Base-by-base conservation (phyloP, 2,329 filamentous ascomycete genomes). In the Hymenoscyphus albidus region DNA sequence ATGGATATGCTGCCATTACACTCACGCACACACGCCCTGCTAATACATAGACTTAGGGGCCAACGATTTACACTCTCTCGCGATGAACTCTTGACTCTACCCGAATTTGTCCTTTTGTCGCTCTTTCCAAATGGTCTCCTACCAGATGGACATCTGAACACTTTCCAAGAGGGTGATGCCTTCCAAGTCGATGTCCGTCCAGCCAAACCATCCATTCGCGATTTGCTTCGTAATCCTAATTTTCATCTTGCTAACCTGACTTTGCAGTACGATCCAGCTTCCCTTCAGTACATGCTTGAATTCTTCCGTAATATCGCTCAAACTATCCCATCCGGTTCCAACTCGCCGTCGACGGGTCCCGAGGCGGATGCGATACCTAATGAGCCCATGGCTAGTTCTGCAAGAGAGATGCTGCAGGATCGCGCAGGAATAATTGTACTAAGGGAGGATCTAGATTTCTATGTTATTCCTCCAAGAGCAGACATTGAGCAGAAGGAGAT, bases 91-190 rank as follows among this genome's bases (percentile, higher is more conserved):
- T 82, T 99, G 69, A 99, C 95, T 10, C 83, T 99, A 59, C 95
- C 95, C 62, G 95, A 99, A 80, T 99, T 99, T 74, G 95, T 99
- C 57, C 85, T 99, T 56, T 82, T 99, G 51, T 99, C 95, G n/a
- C 83, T 99, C 51, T 99, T 99, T 73, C 95, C 95, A 48, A 99
- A 99, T 76, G 95, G 95, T n/a, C 84, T 99, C 31, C 93, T 99
- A 68, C 95, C 95, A 5, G 95, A 99, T 77, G 93, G 94, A 16
- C 94, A 98, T 75, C 91, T 96, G 87, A 95, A 92, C 75, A 90
- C 91, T 61, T 96, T 94, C 77, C 87, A 93, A 69, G 95, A 98
- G 72, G 91, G 91, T 70, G 94, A 98, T 77, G 91, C 96, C 67
- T 96, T 98, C 73, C 93, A 95, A 77, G 94, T 99, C 75, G 95